Evolutionary conservation across 225 moss, liverwort and hornwort genomes (phyloP).

Genomic region (Thuidium tamariscinum): DNA sequence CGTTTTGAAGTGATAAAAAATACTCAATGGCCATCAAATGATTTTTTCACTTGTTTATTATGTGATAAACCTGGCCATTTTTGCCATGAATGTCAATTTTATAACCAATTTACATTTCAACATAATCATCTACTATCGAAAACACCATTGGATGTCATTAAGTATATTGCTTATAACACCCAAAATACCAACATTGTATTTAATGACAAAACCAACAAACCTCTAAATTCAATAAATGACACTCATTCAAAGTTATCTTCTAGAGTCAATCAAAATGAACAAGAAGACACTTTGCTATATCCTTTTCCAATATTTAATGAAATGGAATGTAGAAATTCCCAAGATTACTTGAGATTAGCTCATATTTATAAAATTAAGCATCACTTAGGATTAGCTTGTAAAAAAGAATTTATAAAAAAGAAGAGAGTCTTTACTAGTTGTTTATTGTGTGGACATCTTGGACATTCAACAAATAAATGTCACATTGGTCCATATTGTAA

Average conservation of each 20-base stretch:
- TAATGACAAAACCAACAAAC: not conserved
- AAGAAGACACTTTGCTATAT: not conserved
- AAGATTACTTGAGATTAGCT: not conserved
- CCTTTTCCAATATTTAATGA: not conserved
- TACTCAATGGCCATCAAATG: conserved; percentile 16
- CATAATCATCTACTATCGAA: not conserved
- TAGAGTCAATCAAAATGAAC: not conserved
- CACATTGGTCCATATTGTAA: not conserved
- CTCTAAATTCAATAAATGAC: not conserved
- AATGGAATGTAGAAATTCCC: not conserved
- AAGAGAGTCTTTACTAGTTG: not conserved
- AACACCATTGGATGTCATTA: not conserved
- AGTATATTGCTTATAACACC: not conserved
- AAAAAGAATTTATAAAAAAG: not conserved
- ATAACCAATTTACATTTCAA: not conserved
- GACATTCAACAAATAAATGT: conserved; percentile 7
- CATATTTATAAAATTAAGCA: not conserved
- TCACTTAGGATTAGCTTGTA: not conserved
- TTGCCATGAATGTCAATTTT: conserved; percentile 28
- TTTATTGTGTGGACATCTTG: not conserved
- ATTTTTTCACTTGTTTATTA: conserved; percentile 22
- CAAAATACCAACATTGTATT: not conserved
- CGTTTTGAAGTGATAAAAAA: not conserved
- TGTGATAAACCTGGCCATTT: conserved; percentile 28
- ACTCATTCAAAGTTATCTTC: not conserved